phyloP scores from a whole-genome alignment of 768 basidiomycete genomes.

The Myochromella boudieri region DNA sequence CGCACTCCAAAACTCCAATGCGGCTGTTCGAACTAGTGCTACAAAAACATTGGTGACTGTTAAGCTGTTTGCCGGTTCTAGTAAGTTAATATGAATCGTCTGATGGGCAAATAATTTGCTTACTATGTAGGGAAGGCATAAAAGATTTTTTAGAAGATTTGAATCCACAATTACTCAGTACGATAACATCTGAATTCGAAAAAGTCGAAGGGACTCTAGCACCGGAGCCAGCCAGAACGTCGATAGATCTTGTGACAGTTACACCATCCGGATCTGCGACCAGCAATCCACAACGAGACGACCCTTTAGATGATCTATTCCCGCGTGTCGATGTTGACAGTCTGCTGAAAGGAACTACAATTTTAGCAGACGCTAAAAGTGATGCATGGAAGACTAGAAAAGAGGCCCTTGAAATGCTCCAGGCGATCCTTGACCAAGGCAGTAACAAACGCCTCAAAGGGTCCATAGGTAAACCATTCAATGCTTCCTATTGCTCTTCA shows the following conservation, averaged over 20 bases:
- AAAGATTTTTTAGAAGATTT: slow-evolving; percentile 92
- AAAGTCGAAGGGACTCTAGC: slow-evolving; percentile 78
- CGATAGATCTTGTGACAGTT: slow-evolving; percentile 68
- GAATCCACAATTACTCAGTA: slow-evolving; percentile 89
- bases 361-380: slow-evolving; percentile 81
- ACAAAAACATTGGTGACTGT: slow-evolving; percentile 92
- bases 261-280: slow-evolving; percentile 40
- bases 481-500: too few species aligned
- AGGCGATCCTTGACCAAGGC: slow-evolving; percentile 84
- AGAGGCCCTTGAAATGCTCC: slow-evolving; percentile 85
- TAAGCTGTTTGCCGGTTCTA: slow-evolving; percentile 86
- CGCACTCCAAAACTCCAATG: slow-evolving; percentile 90
- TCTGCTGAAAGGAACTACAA: slow-evolving; percentile 79
- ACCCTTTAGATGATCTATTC: slow-evolving; percentile 91
- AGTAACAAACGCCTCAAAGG: slow-evolving; percentile 91
- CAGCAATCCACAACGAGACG: slow-evolving; percentile 37
- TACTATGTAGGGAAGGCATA: slow-evolving; percentile 55
- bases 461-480: slow-evolving; percentile 72
- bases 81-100: slow-evolving; percentile 38
- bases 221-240: slow-evolving; percentile 77
- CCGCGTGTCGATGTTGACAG: slow-evolving; percentile 92
- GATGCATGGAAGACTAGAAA: slow-evolving; percentile 98
- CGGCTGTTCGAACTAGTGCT: slow-evolving; percentile 88
- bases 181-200: slow-evolving; percentile 90
- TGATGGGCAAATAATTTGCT: not conserved